Base-by-base conservation (phyloP, 306 rosid genomes). In the Sicyos baderoa region DNA sequence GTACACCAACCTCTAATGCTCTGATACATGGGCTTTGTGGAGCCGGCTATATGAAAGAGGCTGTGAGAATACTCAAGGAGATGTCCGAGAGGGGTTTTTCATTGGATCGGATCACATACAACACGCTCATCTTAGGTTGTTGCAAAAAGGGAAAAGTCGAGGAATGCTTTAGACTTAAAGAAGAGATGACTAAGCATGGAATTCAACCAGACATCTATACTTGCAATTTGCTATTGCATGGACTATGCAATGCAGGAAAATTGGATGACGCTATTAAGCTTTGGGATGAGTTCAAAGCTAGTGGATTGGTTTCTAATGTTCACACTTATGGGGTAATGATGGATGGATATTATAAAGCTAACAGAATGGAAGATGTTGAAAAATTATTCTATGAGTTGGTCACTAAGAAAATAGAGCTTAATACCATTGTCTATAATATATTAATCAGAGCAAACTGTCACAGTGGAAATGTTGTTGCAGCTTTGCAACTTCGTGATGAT, bases 21-120 rank as follows among this genome's bases (percentile, higher is more conserved):
- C 85, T 89, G 74, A 83, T 86, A 52, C 78, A 83, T 77, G 90
- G 92, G 56, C 88, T 89, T 70, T 83, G 89, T 75, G 81, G 58
- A 60, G 78, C 71, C 51, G 84, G 76, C 64, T 70, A 79, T 74
- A 80, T 83, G 86, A 71, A 80, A 68, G 87, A 78, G 68, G 86
- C 77, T 57, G 72, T 80, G 23, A 23, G 40, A 22, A 45, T 78
- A 35, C 64, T 79, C 48, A 74, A 81, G 58, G 60, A 74, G 72
- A 89, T 89, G 92, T 71, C 81, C 27, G 80, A 79, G 64, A 84
- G 79, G 77, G 90, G 87, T 65, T 77, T 86, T 64, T 44, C 80
- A 25, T 32, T 84, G 57, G 92, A 89, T 84, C 79, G 23, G 14
- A 83, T 83, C 69, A 82, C 96, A 9, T 89, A 81, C 78, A 89